Evolutionary conservation across 768 basidiomycete species (phyloP).

Genomic region (Rhizopogon roseolus): DNA sequence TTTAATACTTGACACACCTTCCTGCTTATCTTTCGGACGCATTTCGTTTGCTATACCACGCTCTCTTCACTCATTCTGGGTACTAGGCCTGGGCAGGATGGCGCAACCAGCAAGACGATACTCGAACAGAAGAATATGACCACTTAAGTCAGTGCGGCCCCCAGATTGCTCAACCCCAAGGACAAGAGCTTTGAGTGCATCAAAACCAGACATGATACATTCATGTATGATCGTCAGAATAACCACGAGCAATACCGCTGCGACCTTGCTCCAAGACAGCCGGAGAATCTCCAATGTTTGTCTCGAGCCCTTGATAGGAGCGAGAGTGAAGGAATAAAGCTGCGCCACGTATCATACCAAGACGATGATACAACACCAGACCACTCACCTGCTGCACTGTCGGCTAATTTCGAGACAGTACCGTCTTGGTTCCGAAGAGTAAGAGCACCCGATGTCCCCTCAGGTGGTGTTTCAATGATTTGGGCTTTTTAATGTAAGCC

Average conservation of each 20-base stretch:
- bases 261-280: slow-evolving; percentile 84
- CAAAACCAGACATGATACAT: background rate
- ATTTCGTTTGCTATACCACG: background rate
- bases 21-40: background rate
- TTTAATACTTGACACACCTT: slow-evolving; percentile 1
- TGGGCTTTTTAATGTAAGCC: slow-evolving; percentile 4
- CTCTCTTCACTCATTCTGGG: background rate
- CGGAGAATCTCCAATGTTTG: slow-evolving; percentile 73
- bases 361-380: slow-evolving; percentile 2
- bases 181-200: background rate
- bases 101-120: background rate
- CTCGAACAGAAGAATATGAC: background rate
- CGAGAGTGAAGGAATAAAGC: slow-evolving; percentile 67
- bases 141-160: too few relatives aligned
- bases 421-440: slow-evolving; percentile 62
- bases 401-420: slow-evolving; percentile 46
- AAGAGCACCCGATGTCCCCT: slow-evolving; percentile 36
- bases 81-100: background rate
- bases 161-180: too few relatives aligned
- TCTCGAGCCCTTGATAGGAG: slow-evolving; percentile 78
- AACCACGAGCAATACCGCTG: slow-evolving; percentile 85
- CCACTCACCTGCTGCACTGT: slow-evolving; percentile 68
- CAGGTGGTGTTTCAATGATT: slow-evolving; percentile 10
- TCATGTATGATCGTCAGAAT: slow-evolving; percentile 47
- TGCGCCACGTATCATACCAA: slow-evolving; percentile 27